Evolutionary conservation across 2,329 filamentous ascomycete species (phyloP), one percentile per base, ranked within the genome.

Genomic region (Pseudogymnoascus sp.): DNA sequence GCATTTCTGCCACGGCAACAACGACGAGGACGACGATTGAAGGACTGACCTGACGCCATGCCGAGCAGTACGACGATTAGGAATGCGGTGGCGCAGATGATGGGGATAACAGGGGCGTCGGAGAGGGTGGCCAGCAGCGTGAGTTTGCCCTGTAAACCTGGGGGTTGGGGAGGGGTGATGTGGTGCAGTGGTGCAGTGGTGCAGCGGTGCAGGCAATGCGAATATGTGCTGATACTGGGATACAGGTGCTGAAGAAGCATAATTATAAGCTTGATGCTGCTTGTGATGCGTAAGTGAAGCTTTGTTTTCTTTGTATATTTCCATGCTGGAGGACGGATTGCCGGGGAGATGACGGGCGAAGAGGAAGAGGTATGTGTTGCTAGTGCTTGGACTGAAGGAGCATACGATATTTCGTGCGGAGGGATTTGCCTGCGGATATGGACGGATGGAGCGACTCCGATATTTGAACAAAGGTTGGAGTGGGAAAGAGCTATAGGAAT

Each of bases 231-330:
- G 45, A 61, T 58, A 27, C 48, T 13, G 25, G 60, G 45, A 33
- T 62, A 8, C 63, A 76, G 74, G 67, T 71, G 40, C 69, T 76
- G 35, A 75, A 75, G 64, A 62, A 67, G 21, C 62, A 72, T 37
- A 68, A 67, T 13, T 76, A 72, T 72, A 74, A 74, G 62, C 61
- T 76, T 33, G 74, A 75, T 15, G 61, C 69, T 58, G 74, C 74
- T 61, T 69, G 70, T 61, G 73, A 76, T 64, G 74, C 73, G 74
- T 76, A 71, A 70, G 74, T 69, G 33, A 60, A 33, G 15, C n/a
- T 33, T 25, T 58, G 39, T 60, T 64, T 63, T 61, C 55, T 60
- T 35, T 59, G 48, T 62, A 25, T 31, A 58, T 35, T 25, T 33
- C 37, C 61, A 36, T 29, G 42, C 31, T 48, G 25, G 48, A 52